phyloP scores from a whole-genome alignment of 805 yeast species.

The Kregervanrija pseudodelftensis region DNA sequence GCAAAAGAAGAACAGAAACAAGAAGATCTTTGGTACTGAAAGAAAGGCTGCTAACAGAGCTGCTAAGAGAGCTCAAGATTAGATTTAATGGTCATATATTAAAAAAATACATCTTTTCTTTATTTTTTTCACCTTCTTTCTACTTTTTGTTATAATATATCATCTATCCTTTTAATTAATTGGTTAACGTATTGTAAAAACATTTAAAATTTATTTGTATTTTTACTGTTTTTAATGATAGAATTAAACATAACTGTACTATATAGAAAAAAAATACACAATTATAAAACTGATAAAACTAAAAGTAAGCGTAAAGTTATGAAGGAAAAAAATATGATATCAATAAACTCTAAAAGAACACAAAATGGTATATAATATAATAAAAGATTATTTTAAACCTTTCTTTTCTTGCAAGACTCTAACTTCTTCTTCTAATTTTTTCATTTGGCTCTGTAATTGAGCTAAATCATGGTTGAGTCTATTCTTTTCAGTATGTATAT shows the following conservation, averaged over 20 bases:
- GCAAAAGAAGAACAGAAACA: conserved; percentile 99
- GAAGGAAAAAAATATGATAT: conserved; percentile 4
- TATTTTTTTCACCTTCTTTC: neutral
- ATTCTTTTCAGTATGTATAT: conserved; percentile 90
- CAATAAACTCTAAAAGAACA: neutral
- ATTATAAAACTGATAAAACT: no score
- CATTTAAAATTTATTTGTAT: neutral
- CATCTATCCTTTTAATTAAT: no score
- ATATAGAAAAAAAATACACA: no score
- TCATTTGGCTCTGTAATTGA: conserved; percentile 72
- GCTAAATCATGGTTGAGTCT: conserved; percentile 91
- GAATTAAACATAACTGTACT: no score
- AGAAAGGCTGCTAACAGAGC: conserved; percentile 87
- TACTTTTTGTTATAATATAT: neutral
- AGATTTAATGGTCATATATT: conserved; percentile 21
- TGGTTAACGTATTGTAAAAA: no score
- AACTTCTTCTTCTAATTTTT: conserved; percentile 68
- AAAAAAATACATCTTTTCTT: neutral
- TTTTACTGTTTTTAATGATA: no score
- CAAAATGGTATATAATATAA: neutral
- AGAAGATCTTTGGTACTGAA: conserved; percentile 98
- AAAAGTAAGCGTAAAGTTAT: neutral
- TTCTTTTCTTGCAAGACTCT: conserved; percentile 51
- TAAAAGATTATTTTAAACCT: conserved; percentile 26
- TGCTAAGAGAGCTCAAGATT: conserved; percentile 87